Evolutionary conservation across 176 grass and related monocot genomes (phyloP).

Genomic region (Cenchrus americanus): DNA sequence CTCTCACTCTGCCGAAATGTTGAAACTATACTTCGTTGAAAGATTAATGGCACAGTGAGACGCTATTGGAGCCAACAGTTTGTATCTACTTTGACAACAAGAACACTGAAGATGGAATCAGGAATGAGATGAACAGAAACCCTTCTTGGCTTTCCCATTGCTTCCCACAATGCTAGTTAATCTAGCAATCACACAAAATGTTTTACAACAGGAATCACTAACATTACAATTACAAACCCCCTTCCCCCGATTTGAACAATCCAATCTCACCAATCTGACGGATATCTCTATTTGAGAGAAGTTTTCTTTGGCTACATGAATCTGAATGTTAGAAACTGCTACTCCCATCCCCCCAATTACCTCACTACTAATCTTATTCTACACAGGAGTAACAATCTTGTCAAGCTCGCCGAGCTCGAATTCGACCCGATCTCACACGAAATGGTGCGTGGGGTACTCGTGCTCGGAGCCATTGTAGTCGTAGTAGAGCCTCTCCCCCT

Average conservation of each 20-base stretch:
- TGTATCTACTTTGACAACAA: no score
- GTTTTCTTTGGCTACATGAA: not conserved
- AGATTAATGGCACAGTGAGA: no score
- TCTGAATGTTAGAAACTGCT: not conserved
- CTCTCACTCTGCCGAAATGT: no score
- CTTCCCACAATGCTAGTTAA: not conserved
- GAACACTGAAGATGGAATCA: not conserved
- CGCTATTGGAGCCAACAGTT: no score
- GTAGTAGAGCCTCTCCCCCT: slow-evolving; percentile 93
- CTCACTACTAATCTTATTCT: no score
- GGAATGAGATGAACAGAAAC: no score
- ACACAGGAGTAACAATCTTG: not conserved
- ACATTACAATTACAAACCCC: not conserved
- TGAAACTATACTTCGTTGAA: no score
- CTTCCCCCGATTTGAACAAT: not conserved
- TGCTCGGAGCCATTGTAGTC: slow-evolving; percentile 91
- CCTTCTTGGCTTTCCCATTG: not conserved
- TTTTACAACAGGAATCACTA: not conserved
- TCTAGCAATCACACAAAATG: not conserved
- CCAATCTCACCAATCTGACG: slow-evolving; percentile 12
- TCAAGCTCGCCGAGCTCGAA: not conserved
- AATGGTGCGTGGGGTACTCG: slow-evolving; percentile 97
- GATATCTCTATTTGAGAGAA: not conserved
- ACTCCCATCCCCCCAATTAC: not conserved
- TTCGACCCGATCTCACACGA: slow-evolving; percentile 53